Evolutionary conservation across 1,284 basidiomycete species (phyloP), one percentile per base, ranked within the genome.

Genomic region (Albatrellus sp.): DNA sequence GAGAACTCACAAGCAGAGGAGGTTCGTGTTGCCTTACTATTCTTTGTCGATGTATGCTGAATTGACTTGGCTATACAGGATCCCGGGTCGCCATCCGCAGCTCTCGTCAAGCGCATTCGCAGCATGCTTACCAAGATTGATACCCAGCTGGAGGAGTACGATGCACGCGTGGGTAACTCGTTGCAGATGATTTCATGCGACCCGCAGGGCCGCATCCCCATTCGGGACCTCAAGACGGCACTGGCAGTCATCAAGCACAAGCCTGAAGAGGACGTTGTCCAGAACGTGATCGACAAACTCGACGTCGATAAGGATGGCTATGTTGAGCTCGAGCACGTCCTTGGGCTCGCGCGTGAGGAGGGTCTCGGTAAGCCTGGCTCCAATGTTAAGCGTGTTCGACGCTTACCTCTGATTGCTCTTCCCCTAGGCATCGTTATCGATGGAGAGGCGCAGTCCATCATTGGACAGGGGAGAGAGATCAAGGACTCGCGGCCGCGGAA

Each of bases 41-140:
- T 38, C 31, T 6, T 43, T 35, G 33, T 30, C 24, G 35, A 12
- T 3, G n/a, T 20, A 19, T 46, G 45, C 43, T 43, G 31, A 50
- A 32, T 30, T 29, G 30, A 35, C 30, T 47, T 9, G 17, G 19
- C 37, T 20, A 44, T 43, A 40, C 50, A 83, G 79, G 84, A 88
- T 54, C 80, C 83, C 48, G 81, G 78, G 58, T 83, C 81, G 8
- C 80, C 85, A 17, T 77, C 81, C 28, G 81, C 82, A 45, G 83
- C 84, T 28, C 69, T 98, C 52, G 90, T 89, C 52, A 97, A 98
- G 69, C 85, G 90, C 40, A 93, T 99, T 61, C 85, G 91, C 47
- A 75, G 76, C 33, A 97, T 99, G 91, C 77, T 99, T 47, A 90
- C 84, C 55, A 94, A 94, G 72, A 87, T 99, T 62, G 94, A 99